Conservation (phyloP, 192 early-diverging fungal species). For the Umbelopsis isabellina region DNA sequence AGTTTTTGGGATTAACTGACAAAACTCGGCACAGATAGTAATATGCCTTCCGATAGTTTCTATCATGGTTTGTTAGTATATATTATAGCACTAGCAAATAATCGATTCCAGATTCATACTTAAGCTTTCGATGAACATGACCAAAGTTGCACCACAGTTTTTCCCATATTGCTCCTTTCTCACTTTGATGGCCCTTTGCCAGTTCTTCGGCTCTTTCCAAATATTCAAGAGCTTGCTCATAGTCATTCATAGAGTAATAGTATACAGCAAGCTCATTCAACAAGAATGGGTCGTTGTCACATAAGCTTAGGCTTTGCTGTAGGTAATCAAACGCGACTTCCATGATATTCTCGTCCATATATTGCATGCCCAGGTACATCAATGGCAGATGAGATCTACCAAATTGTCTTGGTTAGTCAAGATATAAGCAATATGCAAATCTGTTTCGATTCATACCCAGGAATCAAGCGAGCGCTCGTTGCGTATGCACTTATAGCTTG, state of each 20-base stretch:
- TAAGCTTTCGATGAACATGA: constrained; percentile 62
- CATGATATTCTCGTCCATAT: constrained; percentile 62
- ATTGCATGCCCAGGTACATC: constrained; percentile 82
- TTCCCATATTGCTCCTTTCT: constrained; percentile 56
- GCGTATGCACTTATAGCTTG: constrained; percentile 76
- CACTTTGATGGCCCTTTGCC: constrained; percentile 47
- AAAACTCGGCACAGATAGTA: constrained; percentile 48
- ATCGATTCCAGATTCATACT: constrained; percentile 40
- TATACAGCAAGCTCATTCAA: constrained; percentile 76
- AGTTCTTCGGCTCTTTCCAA: constrained; percentile 58
- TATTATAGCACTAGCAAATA: neutral
- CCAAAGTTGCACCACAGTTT: constrained; percentile 69
- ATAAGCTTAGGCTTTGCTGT: constrained; percentile 48
- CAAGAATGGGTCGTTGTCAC: constrained; percentile 66
- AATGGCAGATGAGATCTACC: constrained; percentile 64
- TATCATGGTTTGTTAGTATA: constrained; percentile 23
- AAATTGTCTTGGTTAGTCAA: neutral
- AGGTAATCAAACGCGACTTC: constrained; percentile 66
- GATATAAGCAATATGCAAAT: constrained; percentile 4
- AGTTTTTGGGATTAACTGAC: constrained; percentile 40
- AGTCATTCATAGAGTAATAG: constrained; percentile 52
- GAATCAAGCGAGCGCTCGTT: constrained; percentile 61
- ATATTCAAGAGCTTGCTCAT: constrained; percentile 51
- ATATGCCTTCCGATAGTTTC: constrained; percentile 42
- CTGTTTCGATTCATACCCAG: constrained; percentile 56